A percentile compares a stretch with the other conserved stretches of the same genome.
Conservation (phyloP, 2,329 filamentous ascomycete species). For the Magnaporthiopsis poae region DNA sequence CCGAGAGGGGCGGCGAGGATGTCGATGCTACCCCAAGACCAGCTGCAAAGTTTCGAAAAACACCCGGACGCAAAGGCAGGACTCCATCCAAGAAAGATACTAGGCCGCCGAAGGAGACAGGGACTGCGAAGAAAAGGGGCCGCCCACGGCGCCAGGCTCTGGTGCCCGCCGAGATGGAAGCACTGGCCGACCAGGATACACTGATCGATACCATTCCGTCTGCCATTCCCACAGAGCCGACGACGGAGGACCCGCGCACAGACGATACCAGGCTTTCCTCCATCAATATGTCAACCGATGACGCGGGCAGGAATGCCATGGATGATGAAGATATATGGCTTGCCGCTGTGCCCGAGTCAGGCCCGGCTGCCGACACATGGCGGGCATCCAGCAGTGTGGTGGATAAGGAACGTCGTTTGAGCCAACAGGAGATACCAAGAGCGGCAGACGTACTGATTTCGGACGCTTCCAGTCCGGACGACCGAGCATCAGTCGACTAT, state of each 20-base stretch:
- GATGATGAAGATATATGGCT: constrained; percentile 15
- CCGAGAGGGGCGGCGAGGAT: constrained; percentile 19
- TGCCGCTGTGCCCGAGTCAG: constrained; percentile 12
- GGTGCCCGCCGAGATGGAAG: constrained; percentile 18
- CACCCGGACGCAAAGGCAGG: constrained; percentile 12
- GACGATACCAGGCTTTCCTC: constrained; percentile 8
- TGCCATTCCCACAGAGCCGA: neutral
- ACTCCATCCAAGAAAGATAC: constrained; percentile 13
- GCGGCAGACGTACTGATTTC: neutral
- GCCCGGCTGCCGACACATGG: neutral
- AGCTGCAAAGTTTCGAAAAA: constrained; percentile 10
- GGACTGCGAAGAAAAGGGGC: constrained; percentile 20
- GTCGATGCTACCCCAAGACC: constrained; percentile 20
- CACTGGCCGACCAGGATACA: constrained; percentile 16
- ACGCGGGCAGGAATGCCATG: constrained; percentile 3
- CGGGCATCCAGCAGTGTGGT: neutral
- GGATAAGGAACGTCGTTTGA: neutral
- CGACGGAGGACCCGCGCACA: constrained; percentile 6
- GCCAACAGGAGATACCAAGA: neutral
- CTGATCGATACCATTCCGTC: constrained; percentile 4
- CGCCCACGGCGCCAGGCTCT: constrained; percentile 21
- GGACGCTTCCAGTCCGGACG: neutral
- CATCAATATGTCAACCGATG: constrained; percentile 1
- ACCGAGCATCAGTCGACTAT: constrained; percentile 8
- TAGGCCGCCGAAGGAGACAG: constrained; percentile 18